These are phyloP conservation scores for Albugo laibachii DNA, from an alignment of 352 stramenopile genomes.

Conservation along the genomic window DNA sequence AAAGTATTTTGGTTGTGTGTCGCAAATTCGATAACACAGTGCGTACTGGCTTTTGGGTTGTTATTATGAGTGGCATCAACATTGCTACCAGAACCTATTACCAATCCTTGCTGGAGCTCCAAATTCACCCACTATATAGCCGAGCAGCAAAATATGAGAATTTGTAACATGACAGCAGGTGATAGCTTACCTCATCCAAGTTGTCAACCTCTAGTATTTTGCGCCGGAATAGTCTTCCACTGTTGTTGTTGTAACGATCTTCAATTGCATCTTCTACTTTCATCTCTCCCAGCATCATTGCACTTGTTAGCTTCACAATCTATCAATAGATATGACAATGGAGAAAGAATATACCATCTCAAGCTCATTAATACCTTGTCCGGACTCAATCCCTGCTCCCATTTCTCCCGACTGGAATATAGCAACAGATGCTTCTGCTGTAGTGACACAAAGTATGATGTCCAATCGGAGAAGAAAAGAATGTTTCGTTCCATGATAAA, in stretches of 20 bases:
- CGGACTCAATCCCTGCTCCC: constrained; percentile 61
- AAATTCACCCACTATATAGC: constrained; percentile 39
- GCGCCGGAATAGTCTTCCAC: constrained; percentile 37
- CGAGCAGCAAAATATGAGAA: not conserved
- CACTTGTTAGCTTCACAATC: constrained; percentile 50
- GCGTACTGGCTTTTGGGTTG: constrained; percentile 33
- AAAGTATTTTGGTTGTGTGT: constrained; percentile 70
- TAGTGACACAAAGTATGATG: constrained; percentile 62
- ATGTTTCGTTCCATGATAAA: constrained; percentile 62
- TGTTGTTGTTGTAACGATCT: constrained; percentile 11
- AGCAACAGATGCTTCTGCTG: constrained; percentile 63
- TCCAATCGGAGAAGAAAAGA: constrained; percentile 69
- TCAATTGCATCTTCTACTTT: constrained; percentile 34
- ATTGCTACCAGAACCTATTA: constrained; percentile 19
- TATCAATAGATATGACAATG: constrained; percentile 6
- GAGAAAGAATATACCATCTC: not conserved
- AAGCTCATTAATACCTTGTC: constrained; percentile 26
- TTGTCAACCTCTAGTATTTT: constrained; percentile 57
- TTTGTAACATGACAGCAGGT: not conserved
- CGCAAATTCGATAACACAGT: constrained; percentile 52
- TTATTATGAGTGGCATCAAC: constrained; percentile 26
- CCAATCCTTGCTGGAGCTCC: constrained; percentile 33
- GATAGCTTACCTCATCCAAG: constrained; percentile 32
- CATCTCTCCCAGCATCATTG: constrained; percentile 67
- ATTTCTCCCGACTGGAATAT: constrained; percentile 59